Percentiles rank a stretch among this genome's conserved stretches.
phyloP scores from a whole-genome alignment of 225 moss, liverwort and hornwort genomes.

The Pseudisothecium myosuroides region DNA sequence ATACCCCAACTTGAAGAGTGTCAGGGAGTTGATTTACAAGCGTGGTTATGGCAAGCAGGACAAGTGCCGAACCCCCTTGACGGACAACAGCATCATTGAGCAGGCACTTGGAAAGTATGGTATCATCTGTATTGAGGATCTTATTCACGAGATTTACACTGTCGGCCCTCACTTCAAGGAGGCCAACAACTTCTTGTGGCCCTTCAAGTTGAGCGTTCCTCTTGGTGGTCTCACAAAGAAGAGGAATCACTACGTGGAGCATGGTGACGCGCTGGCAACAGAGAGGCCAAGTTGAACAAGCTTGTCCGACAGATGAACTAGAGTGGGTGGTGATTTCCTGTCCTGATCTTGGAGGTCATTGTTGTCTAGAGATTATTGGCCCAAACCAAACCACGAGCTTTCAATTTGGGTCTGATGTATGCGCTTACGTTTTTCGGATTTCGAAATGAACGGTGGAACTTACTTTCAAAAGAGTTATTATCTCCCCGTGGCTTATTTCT shows the following conservation, averaged over 20 bases:
- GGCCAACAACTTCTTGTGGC: constrained; percentile 67
- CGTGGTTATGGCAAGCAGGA: constrained; percentile 62
- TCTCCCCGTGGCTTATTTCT: neutral
- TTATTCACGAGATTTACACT: constrained; percentile 60
- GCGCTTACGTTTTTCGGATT: neutral
- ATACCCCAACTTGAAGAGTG: constrained; percentile 45
- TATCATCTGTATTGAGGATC: constrained; percentile 61
- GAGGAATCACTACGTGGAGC: constrained; percentile 45
- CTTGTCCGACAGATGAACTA: constrained; percentile 68
- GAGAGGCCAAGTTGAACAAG: constrained; percentile 54
- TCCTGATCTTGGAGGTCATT: neutral
- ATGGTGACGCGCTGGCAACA: constrained; percentile 60
- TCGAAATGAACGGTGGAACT: neutral
- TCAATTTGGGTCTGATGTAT: neutral
- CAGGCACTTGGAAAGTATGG: constrained; percentile 39
- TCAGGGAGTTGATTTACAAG: constrained; percentile 67
- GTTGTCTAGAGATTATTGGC: neutral
- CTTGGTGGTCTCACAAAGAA: constrained; percentile 49
- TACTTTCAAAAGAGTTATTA: neutral
- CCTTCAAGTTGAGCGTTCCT: constrained; percentile 67
- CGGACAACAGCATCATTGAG: constrained; percentile 40
- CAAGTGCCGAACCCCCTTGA: constrained; percentile 43
- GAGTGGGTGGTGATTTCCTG: neutral
- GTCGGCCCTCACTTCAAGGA: constrained; percentile 65
- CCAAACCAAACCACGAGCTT: no score